These are phyloP conservation scores for Crucihimalaya himalaica DNA, from an alignment of 345 rosid genomes.

Conservation along the genomic window DNA sequence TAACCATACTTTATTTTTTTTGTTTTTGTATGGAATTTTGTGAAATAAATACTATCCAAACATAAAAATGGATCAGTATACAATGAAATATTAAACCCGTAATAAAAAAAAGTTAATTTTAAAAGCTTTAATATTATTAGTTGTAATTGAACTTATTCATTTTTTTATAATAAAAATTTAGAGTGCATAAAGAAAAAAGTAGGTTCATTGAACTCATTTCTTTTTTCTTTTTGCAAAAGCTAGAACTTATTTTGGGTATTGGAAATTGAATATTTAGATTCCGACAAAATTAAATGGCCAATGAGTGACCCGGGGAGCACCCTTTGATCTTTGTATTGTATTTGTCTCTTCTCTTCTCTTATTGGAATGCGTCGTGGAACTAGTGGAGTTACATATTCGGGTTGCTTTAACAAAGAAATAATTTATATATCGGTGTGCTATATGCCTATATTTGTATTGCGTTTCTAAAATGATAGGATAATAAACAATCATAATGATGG, in stretches of 20 bases:
- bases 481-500: no score
- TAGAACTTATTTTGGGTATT: background rate
- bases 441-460: no score
- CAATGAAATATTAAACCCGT: background rate
- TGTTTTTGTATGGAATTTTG: background rate
- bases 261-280: background rate
- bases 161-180: background rate
- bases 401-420: background rate
- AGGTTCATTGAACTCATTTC: background rate
- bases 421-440: background rate
- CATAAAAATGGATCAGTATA: background rate
- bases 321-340: background rate
- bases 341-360: slow-evolving; percentile 23
- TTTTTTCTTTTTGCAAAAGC: background rate
- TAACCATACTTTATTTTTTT: background rate
- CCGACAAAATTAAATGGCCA: slow-evolving; percentile 27
- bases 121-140: background rate
- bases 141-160: background rate
- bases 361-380: background rate
- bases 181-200: background rate
- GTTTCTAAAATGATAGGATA: no score
- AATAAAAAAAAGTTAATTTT: background rate
- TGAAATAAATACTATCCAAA: background rate
- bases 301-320: slow-evolving; percentile 17
- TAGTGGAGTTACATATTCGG: slow-evolving; percentile 14